Evolutionary conservation across 768 basidiomycete genomes (phyloP), one percentile per base, ranked within the genome.

Genomic region (Daedalea quercina): DNA sequence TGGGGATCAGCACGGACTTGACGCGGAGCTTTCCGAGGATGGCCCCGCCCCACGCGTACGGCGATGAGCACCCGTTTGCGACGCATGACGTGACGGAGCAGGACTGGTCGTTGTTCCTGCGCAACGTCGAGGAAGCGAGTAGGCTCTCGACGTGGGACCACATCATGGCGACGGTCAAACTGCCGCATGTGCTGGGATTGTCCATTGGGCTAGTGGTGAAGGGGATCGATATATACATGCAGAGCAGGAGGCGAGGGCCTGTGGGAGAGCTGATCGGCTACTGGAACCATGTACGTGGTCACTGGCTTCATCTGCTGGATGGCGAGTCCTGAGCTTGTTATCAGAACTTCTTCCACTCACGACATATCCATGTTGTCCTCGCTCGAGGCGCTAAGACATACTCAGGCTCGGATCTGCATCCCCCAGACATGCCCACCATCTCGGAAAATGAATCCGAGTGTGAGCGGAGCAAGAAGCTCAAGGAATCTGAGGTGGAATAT

Each of bases 271-370:
- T 56, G 20, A 50, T 79, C 11, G 71, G 73, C 47, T 60, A 62
- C 41, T 80, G 78, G 78, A 80, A 80, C 54, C 72, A 78, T 40
- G 78, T 78, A 17, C 37, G 70, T 64, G 2, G 19, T n/a, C 17
- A 11, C 26, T 33, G 6, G 22, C 22, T 20, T 24, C 9, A 26
- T 41, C 43, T 13, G 23, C 17, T 20, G 20, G n/a, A 12, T 45
- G 41, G 43, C 45, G 42, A 40, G n/a, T 0, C 8, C n/a, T 28
- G n/a, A 44, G 41, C 19, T 0, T 20, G 3, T 17, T 4, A 9
- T 11, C 47, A 57, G 59, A 11, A 51, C 20, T 60, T 57, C 54
- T 60, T 60, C 54, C 54, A 60, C 28, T 56, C 56, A 20, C 57
- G 57, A 22, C 46, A 44, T 31, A 51, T 60, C 46, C 43, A 53